Conservation (phyloP, 2,329 filamentous ascomycete genomes). For the Elsinoe ampelina region DNA sequence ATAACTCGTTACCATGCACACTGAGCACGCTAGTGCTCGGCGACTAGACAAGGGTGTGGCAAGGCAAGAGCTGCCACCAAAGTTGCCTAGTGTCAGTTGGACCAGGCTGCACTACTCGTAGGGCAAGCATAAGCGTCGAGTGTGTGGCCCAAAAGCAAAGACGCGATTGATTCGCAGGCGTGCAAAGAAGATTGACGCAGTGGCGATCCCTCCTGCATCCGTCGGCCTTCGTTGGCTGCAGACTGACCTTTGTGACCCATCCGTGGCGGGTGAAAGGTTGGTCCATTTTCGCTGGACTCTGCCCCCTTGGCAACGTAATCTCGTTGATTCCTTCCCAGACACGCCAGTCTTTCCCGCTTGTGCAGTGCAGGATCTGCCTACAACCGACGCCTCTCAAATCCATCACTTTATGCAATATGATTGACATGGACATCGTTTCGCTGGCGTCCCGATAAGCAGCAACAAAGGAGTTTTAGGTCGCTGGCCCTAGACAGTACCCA, state of each 20-base stretch:
- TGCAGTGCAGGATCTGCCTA: not conserved
- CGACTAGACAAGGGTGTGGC: constrained; percentile 13
- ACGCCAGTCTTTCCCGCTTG: not conserved
- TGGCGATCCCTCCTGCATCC: constrained; percentile 12
- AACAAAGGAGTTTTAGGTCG: constrained; percentile 2
- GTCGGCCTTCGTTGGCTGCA: constrained; percentile 8
- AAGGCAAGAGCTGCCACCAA: constrained; percentile 10
- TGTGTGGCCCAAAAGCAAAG: constrained; percentile 13
- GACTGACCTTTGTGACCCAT: constrained; percentile 2
- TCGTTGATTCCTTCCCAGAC: constrained; percentile 8
- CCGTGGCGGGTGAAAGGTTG: constrained; percentile 12
- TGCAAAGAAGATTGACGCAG: constrained; percentile 7
- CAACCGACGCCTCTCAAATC: not conserved
- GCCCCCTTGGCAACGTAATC: constrained; percentile 13
- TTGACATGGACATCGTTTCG: not conserved
- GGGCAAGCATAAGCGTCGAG: constrained; percentile 13
- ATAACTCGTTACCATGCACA: constrained; percentile 11
- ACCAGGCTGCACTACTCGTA: constrained; percentile 13
- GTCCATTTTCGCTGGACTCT: constrained; percentile 5
- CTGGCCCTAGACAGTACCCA: not conserved
- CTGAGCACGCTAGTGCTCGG: constrained; percentile 11
- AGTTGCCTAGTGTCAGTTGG: constrained; percentile 14
- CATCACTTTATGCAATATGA: not conserved
- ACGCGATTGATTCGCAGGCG: constrained; percentile 4
- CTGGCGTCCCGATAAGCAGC: not conserved